Percentiles rank a stretch among this genome's conserved stretches.
Conservation (phyloP, 2,329 filamentous ascomycete genomes). For the Acrodontium crateriforme region DNA sequence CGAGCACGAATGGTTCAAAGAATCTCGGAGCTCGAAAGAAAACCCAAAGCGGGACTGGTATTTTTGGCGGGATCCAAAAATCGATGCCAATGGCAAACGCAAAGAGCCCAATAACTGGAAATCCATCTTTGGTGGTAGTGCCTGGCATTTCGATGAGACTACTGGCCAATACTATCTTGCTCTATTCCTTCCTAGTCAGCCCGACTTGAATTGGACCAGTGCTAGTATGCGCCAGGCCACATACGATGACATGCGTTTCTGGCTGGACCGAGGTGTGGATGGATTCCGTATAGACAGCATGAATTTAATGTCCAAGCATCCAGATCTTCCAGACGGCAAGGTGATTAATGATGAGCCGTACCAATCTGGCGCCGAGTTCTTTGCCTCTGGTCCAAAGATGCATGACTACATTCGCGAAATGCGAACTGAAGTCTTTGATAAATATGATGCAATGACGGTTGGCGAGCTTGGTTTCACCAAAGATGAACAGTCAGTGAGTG, state of each 20-base stretch:
- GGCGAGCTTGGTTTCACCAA: constrained; percentile 36
- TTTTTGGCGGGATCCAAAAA: constrained; percentile 37
- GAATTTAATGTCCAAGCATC: constrained; percentile 11
- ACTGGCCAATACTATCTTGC: constrained; percentile 66
- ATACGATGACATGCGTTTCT: constrained; percentile 51
- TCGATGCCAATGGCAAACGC: constrained; percentile 40
- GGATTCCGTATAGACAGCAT: constrained; percentile 25
- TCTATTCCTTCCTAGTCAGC: constrained; percentile 62
- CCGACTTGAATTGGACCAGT: constrained; percentile 79
- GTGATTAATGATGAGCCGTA: constrained; percentile 6
- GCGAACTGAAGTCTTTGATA: constrained; percentile 27
- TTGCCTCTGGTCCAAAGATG: constrained; percentile 23
- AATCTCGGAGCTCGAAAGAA: constrained; percentile 37
- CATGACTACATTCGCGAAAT: constrained; percentile 36
- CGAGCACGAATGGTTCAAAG: constrained; percentile 44
- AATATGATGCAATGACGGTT: constrained; percentile 37
- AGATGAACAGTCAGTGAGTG: constrained; percentile 35
- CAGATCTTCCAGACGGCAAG: constrained; percentile 9
- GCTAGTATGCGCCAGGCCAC: constrained; percentile 52
- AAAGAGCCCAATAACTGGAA: constrained; percentile 67
- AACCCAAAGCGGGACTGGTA: constrained; percentile 43
- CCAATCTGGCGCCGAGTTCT: constrained; percentile 8
- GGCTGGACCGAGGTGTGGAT: constrained; percentile 56
- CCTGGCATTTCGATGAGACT: constrained; percentile 59
- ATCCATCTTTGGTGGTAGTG: constrained; percentile 42